Percentiles rank a stretch among this genome's conserved stretches.
Evolutionary conservation across 306 rosid genomes (phyloP).

Genomic region (Quercus variabilis): DNA sequence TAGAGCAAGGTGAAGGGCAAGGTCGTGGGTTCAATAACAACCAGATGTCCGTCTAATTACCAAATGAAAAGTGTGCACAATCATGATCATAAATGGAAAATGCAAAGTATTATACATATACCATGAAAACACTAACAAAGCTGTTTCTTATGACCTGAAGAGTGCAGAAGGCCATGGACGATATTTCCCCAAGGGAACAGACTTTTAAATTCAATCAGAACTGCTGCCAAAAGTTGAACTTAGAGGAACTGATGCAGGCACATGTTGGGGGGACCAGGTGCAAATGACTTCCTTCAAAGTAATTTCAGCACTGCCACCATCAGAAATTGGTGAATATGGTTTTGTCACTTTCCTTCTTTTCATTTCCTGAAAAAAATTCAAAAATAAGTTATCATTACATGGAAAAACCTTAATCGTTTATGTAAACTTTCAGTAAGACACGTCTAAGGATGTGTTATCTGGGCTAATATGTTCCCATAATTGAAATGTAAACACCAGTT

Average conservation of each 20-base stretch:
- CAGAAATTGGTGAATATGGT: conserved; percentile 81
- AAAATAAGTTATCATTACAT: conserved; percentile 2
- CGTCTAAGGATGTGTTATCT: background rate
- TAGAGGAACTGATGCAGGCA: conserved; percentile 50
- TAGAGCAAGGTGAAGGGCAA: too few species aligned
- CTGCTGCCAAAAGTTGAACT: conserved; percentile 78
- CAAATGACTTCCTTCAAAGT: conserved; percentile 51
- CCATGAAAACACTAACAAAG: background rate
- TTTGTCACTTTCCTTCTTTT: conserved; percentile 47
- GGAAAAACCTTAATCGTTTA: background rate
- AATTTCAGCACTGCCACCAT: conserved; percentile 40
- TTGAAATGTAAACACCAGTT: too few species aligned
- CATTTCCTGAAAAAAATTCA: conserved; percentile 47
- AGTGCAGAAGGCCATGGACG: background rate
- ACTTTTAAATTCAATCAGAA: conserved; percentile 21
- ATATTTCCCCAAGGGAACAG: background rate
- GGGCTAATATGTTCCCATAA: background rate
- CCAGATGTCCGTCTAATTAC: too few species aligned
- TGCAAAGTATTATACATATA: background rate
- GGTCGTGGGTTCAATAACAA: too few species aligned
- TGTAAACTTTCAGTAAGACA: background rate
- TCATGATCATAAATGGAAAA: background rate
- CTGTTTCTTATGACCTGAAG: background rate
- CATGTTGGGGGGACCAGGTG: conserved; percentile 47
- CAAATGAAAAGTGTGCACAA: background rate